Conservation (phyloP, 257 asterid genomes). For the Petunia axillaris region DNA sequence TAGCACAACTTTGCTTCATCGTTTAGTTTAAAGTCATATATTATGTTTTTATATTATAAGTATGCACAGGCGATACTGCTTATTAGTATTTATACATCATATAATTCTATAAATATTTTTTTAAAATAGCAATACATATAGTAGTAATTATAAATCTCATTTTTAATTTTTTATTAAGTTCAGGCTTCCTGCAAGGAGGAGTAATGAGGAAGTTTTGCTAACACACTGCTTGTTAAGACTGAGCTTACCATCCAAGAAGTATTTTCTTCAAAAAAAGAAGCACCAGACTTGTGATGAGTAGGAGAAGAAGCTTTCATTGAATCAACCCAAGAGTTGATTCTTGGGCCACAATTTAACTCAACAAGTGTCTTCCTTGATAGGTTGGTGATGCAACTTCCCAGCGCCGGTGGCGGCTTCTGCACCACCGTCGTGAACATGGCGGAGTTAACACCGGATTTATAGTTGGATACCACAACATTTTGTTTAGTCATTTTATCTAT, state of each 20-base stretch:
- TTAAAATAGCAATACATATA: too few species aligned
- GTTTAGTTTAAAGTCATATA: too few species aligned
- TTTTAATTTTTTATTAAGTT: too few species aligned
- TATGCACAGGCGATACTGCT: too few species aligned
- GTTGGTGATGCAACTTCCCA: conserved; percentile 58
- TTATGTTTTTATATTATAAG: too few species aligned
- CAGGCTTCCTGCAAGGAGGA: too few species aligned
- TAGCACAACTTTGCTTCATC: too few species aligned
- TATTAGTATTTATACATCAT: background rate
- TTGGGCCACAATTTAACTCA: conserved; percentile 51
- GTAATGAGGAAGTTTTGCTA: too few species aligned
- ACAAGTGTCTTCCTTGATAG: conserved; percentile 60
- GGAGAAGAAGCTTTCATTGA: conserved; percentile 93
- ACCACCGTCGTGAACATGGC: conserved; percentile 43
- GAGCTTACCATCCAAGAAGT: conserved; percentile 61
- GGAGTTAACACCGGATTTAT: conserved; percentile 41
- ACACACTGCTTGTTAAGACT: too few species aligned
- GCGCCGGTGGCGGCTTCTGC: conserved; percentile 67
- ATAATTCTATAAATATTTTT: too few species aligned
- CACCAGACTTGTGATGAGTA: conserved; percentile 53
- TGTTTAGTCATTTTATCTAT: conserved; percentile 45
- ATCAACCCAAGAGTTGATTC: conserved; percentile 75
- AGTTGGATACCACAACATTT: conserved; percentile 60
- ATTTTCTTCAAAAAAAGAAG: conserved; percentile 44
- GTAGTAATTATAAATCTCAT: too few species aligned